These are phyloP conservation scores for Homolaphlyctis polyrhiza DNA, from an alignment of 371 early-diverging fungal genomes.

Conservation along the genomic window DNA sequence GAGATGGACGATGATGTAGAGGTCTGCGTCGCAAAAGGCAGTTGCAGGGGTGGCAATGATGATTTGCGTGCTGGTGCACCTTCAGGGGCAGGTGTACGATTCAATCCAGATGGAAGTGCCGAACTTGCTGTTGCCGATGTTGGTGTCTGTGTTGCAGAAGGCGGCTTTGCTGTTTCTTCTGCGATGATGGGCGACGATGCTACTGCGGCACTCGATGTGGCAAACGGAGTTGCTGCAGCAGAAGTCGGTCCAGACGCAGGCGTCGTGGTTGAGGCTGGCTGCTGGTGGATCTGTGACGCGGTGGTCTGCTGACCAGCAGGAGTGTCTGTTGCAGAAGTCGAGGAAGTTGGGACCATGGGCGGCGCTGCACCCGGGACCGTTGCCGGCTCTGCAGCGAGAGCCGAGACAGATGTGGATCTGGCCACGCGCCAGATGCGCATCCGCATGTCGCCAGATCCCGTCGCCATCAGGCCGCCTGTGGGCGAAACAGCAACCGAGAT, in stretches of 20 bases:
- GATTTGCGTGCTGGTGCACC: too few relatives aligned
- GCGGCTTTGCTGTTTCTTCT: too few relatives aligned
- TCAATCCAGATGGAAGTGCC: too few relatives aligned
- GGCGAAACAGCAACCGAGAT: constrained; percentile 88
- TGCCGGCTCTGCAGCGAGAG: not conserved
- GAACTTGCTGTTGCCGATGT: too few relatives aligned
- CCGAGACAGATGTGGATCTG: not conserved
- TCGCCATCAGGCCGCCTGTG: constrained; percentile 81
- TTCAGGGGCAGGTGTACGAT: too few relatives aligned
- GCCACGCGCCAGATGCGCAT: constrained; percentile 78
- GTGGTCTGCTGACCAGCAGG: not conserved
- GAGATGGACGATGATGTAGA: too few relatives aligned
- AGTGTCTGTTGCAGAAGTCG: not conserved
- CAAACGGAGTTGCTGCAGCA: not conserved
- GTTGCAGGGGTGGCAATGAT: too few relatives aligned
- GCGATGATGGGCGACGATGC: not conserved
- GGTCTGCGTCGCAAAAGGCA: too few relatives aligned
- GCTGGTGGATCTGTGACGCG: not conserved
- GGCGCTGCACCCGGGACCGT: not conserved
- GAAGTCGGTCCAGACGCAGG: not conserved
- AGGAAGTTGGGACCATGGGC: not conserved
- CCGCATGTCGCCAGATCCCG: constrained; percentile 91
- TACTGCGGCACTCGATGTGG: not conserved
- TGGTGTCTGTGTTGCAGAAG: too few relatives aligned
- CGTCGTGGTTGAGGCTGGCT: not conserved